Base-by-base conservation (phyloP, 1,284 basidiomycete genomes). In the Ganoderma multipileum region DNA sequence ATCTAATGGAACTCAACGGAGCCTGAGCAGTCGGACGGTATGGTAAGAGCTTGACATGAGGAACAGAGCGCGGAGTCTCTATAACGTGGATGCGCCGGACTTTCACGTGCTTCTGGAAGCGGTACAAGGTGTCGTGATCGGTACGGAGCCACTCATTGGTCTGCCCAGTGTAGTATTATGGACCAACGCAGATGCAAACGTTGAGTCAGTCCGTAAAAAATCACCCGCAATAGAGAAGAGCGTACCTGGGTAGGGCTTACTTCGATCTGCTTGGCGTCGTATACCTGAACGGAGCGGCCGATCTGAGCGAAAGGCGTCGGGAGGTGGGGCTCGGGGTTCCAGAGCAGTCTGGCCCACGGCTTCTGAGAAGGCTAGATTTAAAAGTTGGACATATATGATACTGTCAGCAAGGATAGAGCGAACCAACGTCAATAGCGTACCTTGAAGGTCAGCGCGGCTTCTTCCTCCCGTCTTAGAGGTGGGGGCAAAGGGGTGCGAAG, bases 111-210 rank as follows among this genome's bases (percentile, higher is more conserved):
- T 62, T 62, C 28, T 12, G 20, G 42, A 47, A 50, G 44, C 30
- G 41, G 44, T 62, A 62, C n/a, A 47, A 16, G 26, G 28, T 50
- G 28, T 62, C 61, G 8, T 50, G 18, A 26, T 62, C 61, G 18
- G 23, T 36, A 23, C 16, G 42, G 23, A 26, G 28, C 61, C 61
- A 62, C 28, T 50, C 18, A 18, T 8, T 42, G 16, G 30, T 11
- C 42, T 50, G 41, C 16, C 30, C 44, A 12, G 23, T 11, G 41
- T 61, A 61, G 20, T 50, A 23, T 20, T n/a, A n/a, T 14, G 23
- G 52, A 23, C 26, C 3, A 54, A 28, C 52, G 12, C 20, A 30
- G 12, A 52, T n/a, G n/a, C n/a, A n/a, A n/a, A n/a, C 28, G 54
- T 20, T 20, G 8, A 16, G 6, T 33, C 30, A 36, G 30, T 16